Conservation (phyloP, 768 basidiomycete genomes). For the Cyclocybe aegerita region DNA sequence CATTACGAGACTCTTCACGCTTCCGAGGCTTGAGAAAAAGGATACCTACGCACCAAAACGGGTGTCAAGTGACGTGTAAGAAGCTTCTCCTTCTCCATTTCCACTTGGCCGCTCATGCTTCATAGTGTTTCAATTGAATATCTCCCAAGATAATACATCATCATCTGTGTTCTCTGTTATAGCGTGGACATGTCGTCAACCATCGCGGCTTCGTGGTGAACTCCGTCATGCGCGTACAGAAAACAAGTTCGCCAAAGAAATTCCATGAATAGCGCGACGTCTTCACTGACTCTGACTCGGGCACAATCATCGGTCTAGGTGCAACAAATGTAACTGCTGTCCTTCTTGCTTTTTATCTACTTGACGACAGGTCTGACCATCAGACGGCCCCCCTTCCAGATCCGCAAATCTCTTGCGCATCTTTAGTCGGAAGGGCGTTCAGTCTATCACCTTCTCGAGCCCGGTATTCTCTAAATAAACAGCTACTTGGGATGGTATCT, state of each 20-base stretch:
- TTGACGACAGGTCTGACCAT: slow-evolving; percentile 37
- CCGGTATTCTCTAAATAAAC: slow-evolving; percentile 29
- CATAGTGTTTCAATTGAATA: background rate
- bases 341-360: slow-evolving; percentile 31
- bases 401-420: slow-evolving; percentile 37
- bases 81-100: slow-evolving; percentile 18
- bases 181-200: too few species aligned
- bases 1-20: slow-evolving; percentile 10
- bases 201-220: too few species aligned
- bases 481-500: slow-evolving; percentile 28
- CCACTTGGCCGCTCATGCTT: slow-evolving; percentile 10
- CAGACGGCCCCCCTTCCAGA: slow-evolving; percentile 36
- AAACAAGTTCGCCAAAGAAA: too few species aligned
- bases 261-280: too few species aligned
- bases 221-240: too few species aligned
- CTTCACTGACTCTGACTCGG: background rate
- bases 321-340: slow-evolving; percentile 28
- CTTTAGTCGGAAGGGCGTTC: slow-evolving; percentile 19
- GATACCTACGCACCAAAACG: slow-evolving; percentile 7
- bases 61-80: slow-evolving; percentile 18
- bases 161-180: background rate
- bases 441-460: slow-evolving; percentile 26
- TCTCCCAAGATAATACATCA: background rate
- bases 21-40: slow-evolving; percentile 12
- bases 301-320: background rate